These are phyloP conservation scores for Austroboletus olivaceoglutinosus DNA, from an alignment of 1,284 basidiomycete genomes.

Conservation along the genomic window DNA sequence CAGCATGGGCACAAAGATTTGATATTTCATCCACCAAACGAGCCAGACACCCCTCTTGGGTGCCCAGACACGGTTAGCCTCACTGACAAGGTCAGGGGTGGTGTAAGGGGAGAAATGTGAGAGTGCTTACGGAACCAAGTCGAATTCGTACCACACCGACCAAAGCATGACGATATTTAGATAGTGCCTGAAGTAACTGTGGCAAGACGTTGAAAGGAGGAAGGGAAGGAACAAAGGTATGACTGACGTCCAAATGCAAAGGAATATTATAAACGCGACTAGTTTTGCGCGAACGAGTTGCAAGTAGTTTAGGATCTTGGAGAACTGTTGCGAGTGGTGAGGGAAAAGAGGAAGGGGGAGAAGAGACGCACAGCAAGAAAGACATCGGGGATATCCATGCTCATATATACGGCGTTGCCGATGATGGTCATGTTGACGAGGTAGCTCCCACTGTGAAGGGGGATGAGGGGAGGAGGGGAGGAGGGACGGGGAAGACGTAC, in stretches of 20 bases:
- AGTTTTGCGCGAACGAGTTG: constrained; percentile 64
- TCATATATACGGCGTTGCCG: constrained; percentile 90
- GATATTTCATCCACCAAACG: constrained; percentile 76
- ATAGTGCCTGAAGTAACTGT: constrained; percentile 94
- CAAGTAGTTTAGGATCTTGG: constrained; percentile 88
- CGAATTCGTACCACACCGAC: constrained; percentile 83
- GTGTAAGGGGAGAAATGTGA: not conserved
- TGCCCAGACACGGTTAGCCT: constrained; percentile 56
- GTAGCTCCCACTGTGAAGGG: constrained; percentile 77
- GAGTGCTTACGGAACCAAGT: constrained; percentile 73
- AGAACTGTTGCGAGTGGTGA: constrained; percentile 48
- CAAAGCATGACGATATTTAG: constrained; percentile 85
- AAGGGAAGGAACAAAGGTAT: not conserved
- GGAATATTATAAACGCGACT: constrained; percentile 66
- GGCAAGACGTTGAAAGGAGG: not conserved
- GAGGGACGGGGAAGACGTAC: constrained; percentile 38
- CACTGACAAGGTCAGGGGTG: constrained; percentile 41
- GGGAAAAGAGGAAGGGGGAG: not conserved
- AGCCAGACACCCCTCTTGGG: constrained; percentile 71
- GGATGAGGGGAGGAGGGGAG: constrained; percentile 2
- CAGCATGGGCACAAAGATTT: constrained; percentile 74
- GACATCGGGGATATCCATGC: constrained; percentile 95
- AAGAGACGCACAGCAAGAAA: constrained; percentile 71
- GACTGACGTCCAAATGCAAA: constrained; percentile 80
- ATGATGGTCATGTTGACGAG: constrained; percentile 80